Evolutionary conservation across 2,329 filamentous ascomycete genomes (phyloP).

Genomic region (Hymenoscyphus salicellus): DNA sequence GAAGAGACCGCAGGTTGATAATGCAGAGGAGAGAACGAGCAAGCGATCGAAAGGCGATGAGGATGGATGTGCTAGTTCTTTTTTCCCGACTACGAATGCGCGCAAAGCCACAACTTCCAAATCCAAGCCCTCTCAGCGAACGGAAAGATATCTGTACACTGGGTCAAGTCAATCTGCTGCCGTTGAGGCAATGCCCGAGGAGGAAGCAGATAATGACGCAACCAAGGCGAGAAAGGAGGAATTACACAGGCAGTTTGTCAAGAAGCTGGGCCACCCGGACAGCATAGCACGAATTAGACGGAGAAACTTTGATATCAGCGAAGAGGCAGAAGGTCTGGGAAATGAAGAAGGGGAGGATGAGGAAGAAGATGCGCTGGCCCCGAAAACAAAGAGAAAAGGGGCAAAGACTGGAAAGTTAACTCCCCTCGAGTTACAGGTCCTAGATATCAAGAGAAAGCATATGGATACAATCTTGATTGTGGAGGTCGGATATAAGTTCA

Average conservation of each 20-base stretch:
- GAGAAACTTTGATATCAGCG: constrained; percentile 52
- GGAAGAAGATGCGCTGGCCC: constrained; percentile 50
- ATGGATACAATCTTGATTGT: constrained; percentile 87
- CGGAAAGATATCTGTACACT: constrained; percentile 53
- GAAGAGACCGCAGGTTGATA: constrained; percentile 53
- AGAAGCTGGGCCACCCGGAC: constrained; percentile 83
- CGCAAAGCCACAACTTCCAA: constrained; percentile 29
- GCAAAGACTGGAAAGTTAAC: constrained; percentile 77
- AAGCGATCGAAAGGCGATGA: constrained; percentile 48
- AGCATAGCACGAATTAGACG: constrained; percentile 66
- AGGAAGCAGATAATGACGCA: constrained; percentile 49
- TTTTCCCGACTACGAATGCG: constrained; percentile 42
- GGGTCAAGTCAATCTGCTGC: constrained; percentile 35
- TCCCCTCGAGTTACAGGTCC: constrained; percentile 87
- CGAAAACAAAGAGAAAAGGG: constrained; percentile 64
- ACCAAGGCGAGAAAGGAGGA: constrained; percentile 61
- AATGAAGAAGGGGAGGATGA: constrained; percentile 58
- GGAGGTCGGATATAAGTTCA: constrained; percentile 97
- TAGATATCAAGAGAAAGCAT: constrained; percentile 90
- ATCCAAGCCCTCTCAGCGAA: constrained; percentile 40
- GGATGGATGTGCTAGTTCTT: constrained; percentile 40
- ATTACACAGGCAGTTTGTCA: constrained; percentile 81
- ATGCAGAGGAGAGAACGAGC: constrained; percentile 41
- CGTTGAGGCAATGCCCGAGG: constrained; percentile 34
- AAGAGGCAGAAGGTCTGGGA: constrained; percentile 47